A percentile compares a stretch with the other conserved stretches of the same genome.
Evolutionary conservation across 306 rosid genomes (phyloP).

Genomic region (Pachyrhizus erosus): DNA sequence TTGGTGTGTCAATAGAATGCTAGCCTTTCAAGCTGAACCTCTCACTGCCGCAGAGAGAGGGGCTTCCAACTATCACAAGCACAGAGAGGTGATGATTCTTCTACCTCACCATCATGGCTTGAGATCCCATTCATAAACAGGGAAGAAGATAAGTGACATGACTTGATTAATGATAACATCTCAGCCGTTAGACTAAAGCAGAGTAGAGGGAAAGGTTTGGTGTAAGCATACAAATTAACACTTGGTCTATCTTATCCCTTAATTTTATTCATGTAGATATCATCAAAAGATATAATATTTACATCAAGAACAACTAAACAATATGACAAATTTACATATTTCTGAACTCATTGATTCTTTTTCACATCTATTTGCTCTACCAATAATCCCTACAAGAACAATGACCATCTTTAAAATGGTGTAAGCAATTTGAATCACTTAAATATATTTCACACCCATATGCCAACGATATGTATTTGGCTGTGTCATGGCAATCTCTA

Average conservation of each 20-base stretch:
- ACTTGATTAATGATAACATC: background rate
- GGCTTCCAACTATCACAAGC: background rate
- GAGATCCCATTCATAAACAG: background rate
- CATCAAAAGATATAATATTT: background rate
- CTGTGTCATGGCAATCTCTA: slow-evolving; percentile 78
- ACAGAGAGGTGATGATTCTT: background rate
- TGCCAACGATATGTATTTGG: slow-evolving; percentile 74
- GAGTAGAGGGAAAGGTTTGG: background rate
- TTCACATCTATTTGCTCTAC: slow-evolving; percentile 49
- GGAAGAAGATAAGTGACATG: background rate
- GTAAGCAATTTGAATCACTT: slow-evolving; percentile 71
- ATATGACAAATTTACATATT: slow-evolving; percentile 29
- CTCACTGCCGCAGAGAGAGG: background rate
- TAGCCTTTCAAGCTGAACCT: background rate
- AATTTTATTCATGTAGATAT: slow-evolving; percentile 10
- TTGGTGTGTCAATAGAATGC: background rate
- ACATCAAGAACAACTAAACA: slow-evolving; percentile 38
- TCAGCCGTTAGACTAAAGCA: background rate
- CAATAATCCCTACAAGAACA: slow-evolving; percentile 96
- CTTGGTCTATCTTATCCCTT: background rate
- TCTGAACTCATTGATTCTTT: slow-evolving; percentile 27
- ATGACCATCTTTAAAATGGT: slow-evolving; percentile 79
- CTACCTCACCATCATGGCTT: background rate
- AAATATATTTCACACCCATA: slow-evolving; percentile 79
- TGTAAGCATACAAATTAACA: background rate